Evolutionary conservation across 805 yeast genomes (phyloP), one percentile per base, ranked within the genome.

Genomic region (Candida sanyiensis): DNA sequence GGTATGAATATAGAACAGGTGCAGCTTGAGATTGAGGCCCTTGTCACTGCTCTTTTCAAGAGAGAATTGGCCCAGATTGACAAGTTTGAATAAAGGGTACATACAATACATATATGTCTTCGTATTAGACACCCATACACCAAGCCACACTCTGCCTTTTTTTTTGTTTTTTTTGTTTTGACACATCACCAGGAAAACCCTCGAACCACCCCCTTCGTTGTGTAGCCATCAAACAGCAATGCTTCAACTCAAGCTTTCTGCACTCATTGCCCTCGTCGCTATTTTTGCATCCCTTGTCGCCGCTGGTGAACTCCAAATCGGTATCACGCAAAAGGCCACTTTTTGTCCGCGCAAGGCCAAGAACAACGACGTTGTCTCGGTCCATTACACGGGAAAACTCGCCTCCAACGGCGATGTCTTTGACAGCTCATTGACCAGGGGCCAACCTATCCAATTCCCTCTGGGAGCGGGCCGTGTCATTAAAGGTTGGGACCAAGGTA

Each of bases 401-500:
- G 66, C 66, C 42, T 56, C 56, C 10, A 79, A 78, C 54, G 93
- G 88, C 4, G 66, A 75, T 6, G 77, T 70, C 5, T 89, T 88
- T 55, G 97, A 88, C 61, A 73, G 85, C 8, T 83, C 95, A 2
- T 62, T 69, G 40, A 55, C 58, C 17, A 73, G 95, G 54, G 77
- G 75, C 11, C 51, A 59, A 32, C 96, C 97, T 33, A 67, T 88
- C 44, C 58, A 69, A 29, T 88, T 88, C 61, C 62, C 62, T n/a
- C 63, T 89, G 38, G 97, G 96, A 29, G 59, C 62, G 19, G 89
- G 94, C 5, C 80, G 74, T 52, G 96, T 88, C 23, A 88, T 88
- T 55, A 56, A 69, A 44, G 96, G 97, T 43, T 88, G 96, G 96
- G 97, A 88, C 47, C 76, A 80, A 61, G 96, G 96, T 29, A 64